A percentile compares a stretch with the other conserved stretches of the same genome.
phyloP scores from a whole-genome alignment of 768 basidiomycete genomes.

The Gymnopilus junonius region DNA sequence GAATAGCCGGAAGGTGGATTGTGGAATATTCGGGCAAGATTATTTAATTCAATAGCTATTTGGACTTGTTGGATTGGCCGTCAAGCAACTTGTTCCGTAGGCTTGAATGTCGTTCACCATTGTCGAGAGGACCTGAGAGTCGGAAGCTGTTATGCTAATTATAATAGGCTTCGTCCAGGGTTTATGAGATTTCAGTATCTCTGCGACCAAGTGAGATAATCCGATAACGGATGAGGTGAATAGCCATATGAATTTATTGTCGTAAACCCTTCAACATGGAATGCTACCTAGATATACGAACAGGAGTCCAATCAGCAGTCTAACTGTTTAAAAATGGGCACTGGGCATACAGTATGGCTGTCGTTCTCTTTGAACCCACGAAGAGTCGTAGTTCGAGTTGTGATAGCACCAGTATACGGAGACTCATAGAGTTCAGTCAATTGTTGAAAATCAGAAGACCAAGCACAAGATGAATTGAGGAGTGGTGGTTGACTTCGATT shows the following conservation, averaged over 20 bases:
- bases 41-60: conserved; percentile 82
- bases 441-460: conserved; percentile 74
- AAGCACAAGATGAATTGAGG: conserved; percentile 80
- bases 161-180: conserved; percentile 60
- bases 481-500: conserved; percentile 66
- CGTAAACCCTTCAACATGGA: conserved; percentile 52
- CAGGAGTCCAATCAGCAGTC: conserved; percentile 6
- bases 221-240: conserved; percentile 73
- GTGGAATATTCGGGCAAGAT: conserved; percentile 80
- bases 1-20: conserved; percentile 71
- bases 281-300: conserved; percentile 54
- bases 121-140: conserved; percentile 48
- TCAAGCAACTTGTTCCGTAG: conserved; percentile 51
- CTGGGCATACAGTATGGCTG: conserved; percentile 58
- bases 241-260: conserved; percentile 89
- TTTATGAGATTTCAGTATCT: conserved; percentile 46
- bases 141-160: conserved; percentile 76
- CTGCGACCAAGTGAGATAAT: conserved; percentile 65
- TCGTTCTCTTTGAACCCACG: conserved; percentile 71
- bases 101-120: conserved; percentile 66
- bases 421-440: conserved; percentile 68
- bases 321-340: not conserved
- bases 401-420: conserved; percentile 76
- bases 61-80: conserved; percentile 25
- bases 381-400: conserved; percentile 77